Evolutionary conservation across 768 basidiomycete genomes (phyloP).

Genomic region (Lactifluus volemus): DNA sequence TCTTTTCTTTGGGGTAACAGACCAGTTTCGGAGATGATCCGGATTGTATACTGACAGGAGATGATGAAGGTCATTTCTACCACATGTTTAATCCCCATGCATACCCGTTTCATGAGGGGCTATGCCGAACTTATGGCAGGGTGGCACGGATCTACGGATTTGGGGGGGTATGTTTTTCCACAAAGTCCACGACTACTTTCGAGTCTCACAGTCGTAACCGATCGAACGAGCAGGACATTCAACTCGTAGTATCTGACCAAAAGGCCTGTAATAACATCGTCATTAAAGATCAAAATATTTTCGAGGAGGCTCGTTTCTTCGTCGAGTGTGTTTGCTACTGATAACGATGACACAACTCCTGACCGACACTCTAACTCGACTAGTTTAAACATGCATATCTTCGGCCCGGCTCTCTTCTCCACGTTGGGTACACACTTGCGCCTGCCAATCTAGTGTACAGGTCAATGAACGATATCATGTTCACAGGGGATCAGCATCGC

Average conservation of each 20-base stretch:
- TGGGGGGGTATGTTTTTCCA: neutral
- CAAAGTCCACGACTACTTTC: neutral
- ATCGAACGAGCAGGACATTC: neutral
- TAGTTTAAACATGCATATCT: neutral
- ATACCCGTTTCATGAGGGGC: too few relatives aligned
- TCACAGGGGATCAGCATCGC: constrained; percentile 19
- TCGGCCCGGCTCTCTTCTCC: neutral
- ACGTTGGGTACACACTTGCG: neutral
- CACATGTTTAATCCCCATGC: too few relatives aligned
- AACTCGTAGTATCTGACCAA: constrained; percentile 3
- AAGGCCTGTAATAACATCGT: neutral
- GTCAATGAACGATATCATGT: neutral
- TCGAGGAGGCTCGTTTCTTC: neutral
- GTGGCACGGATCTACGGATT: neutral
- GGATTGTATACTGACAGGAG: too few relatives aligned
- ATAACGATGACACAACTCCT: too few relatives aligned
- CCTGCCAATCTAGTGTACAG: neutral
- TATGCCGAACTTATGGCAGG: too few relatives aligned
- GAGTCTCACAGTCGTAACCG: neutral
- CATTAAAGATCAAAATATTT: neutral
- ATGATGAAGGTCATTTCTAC: too few relatives aligned
- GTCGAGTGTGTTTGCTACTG: neutral
- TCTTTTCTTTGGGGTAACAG: too few relatives aligned
- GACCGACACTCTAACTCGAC: too few relatives aligned
- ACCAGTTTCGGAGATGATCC: too few relatives aligned